Evolutionary conservation across 495 filamentous ascomycete species (phyloP), one percentile per base, ranked within the genome.

Genomic region (Cryomyces minteri): DNA sequence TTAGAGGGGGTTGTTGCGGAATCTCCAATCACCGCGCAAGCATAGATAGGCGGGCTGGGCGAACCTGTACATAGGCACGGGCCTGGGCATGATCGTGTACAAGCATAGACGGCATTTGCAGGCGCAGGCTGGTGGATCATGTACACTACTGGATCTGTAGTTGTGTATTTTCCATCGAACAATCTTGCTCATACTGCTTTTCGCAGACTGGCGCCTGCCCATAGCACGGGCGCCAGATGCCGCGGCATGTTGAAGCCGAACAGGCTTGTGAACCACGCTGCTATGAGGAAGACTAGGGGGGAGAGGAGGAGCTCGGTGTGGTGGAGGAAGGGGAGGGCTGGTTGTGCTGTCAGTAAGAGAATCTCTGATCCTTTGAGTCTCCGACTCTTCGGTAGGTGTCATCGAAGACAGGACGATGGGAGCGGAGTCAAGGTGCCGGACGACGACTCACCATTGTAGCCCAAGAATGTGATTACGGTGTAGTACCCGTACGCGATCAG

Each of bases 401-500:
- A 25, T 25, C 18, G 18, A 25, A 25, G 18, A 25, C 43, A 39
- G 31, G 18, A 25, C n/a, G 45, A 37, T n/a, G 0, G 43, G 31
- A 4, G 32, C 11, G n/a, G 36, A 41, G 12, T 37, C 9, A 9
- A 37, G 9, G 12, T 37, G 12, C 8, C 34, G n/a, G 25, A 32
- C 11, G 4, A 11, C 31, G 37, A 50, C 52, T 32, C 62, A 71
- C 69, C 69, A 53, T 83, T 84, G 56, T 84, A 84, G 28, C 80
- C 80, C 43, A 84, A 60, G 59, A 84, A 84, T 18, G 73, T 80
- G 51, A 84, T 80, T 46, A 81, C 71, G 46, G 70, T 76, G 55
- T 82, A 83, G 57, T 83, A 83, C 12, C 67, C 67, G 32, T 80
- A 56, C n/a, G 79, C 79, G 31, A 79, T 65, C 7, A 82, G 65